A percentile compares a stretch with the other conserved stretches of the same genome.
Evolutionary conservation across 2,329 filamentous ascomycete species (phyloP).

Genomic region (Elsinoe batatas): DNA sequence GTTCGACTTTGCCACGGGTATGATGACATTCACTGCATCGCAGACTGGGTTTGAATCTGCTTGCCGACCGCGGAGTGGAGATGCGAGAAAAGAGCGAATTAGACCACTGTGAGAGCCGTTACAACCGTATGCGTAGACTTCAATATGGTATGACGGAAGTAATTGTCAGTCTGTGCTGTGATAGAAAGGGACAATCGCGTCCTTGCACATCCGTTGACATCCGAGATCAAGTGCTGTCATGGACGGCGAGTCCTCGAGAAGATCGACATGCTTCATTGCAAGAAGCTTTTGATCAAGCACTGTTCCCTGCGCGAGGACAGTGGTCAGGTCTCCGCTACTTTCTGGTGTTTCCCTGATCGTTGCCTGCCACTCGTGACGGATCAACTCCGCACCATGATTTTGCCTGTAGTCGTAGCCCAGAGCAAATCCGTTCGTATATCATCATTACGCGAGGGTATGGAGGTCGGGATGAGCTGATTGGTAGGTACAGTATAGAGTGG

Average conservation of each 20-base stretch:
- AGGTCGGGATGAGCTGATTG: too few species aligned
- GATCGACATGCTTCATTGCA: background rate
- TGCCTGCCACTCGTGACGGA: too few species aligned
- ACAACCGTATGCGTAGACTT: background rate
- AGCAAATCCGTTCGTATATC: background rate
- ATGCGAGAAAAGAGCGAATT: background rate
- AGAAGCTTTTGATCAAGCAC: background rate
- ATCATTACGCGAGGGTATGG: background rate
- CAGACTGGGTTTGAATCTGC: background rate
- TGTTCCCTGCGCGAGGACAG: background rate
- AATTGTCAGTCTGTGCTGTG: background rate
- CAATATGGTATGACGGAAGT: background rate
- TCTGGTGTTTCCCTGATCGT: too few species aligned
- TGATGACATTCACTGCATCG: background rate
- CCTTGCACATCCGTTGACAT: conserved; percentile 16
- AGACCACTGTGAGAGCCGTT: background rate
- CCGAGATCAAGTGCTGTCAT: background rate
- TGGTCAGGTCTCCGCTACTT: background rate
- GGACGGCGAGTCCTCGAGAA: background rate
- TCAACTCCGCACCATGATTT: too few species aligned
- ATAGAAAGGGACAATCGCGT: background rate
- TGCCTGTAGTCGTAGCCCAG: too few species aligned
- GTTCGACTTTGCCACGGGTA: background rate
- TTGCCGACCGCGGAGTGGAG: too few species aligned
- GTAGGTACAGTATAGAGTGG: background rate